phyloP scores from a whole-genome alignment of 352 stramenopile species.

The Chloridella minuta region DNA sequence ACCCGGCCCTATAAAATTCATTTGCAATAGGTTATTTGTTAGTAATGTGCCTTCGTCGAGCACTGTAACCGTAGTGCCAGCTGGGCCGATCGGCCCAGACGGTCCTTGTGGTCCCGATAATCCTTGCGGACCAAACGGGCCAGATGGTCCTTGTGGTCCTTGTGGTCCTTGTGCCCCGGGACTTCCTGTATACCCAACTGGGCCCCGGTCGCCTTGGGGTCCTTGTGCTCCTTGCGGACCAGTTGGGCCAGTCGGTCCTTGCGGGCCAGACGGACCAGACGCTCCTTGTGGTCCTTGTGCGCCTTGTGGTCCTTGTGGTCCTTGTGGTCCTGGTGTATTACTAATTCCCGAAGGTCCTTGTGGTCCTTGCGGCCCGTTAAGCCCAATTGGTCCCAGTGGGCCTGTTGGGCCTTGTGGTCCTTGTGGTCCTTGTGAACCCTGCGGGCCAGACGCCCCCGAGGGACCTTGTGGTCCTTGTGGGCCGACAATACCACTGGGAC shows the following conservation, averaged over 20 bases:
- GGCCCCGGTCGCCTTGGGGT: conserved; percentile 14
- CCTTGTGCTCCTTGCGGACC: neutral
- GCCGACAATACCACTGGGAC: too few relatives aligned
- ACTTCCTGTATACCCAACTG: neutral
- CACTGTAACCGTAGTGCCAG: too few relatives aligned
- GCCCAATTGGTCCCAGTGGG: neutral
- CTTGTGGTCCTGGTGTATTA: too few relatives aligned
- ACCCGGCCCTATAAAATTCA: too few relatives aligned
- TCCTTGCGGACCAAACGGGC: too few relatives aligned
- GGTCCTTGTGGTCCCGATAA: too few relatives aligned
- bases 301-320: neutral
- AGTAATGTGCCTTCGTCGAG: too few relatives aligned
- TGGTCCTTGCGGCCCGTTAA: neutral
- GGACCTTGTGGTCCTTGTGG: conserved; percentile 11
- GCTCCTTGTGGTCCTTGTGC: neutral
- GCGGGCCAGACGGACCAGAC: neutral
- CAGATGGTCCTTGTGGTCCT: too few relatives aligned
- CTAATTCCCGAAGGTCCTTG: neutral
- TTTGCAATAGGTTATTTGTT: too few relatives aligned
- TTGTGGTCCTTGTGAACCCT: neutral
- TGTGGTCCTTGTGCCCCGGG: conserved; percentile 6
- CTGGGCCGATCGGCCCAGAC: too few relatives aligned
- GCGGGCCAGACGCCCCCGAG: neutral
- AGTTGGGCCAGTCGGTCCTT: neutral
- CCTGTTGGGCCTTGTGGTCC: too few relatives aligned